Evolutionary conservation across 768 basidiomycete species (phyloP).

Genomic region (Collybia nuda): DNA sequence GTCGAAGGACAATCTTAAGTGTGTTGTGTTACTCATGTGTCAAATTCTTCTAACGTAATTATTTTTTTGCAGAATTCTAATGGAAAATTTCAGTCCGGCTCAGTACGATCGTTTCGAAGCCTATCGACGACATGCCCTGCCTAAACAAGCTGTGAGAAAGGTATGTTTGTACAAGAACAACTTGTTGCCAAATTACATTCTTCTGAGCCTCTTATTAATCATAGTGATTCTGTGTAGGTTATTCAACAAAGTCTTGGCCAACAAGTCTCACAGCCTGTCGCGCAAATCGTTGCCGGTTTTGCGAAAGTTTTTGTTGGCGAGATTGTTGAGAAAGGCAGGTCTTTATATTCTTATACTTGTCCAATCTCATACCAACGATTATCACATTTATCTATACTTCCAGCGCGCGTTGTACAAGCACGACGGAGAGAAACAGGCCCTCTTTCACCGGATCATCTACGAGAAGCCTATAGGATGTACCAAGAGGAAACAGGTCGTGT

Average conservation of each 20-base stretch:
- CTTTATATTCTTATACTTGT: neutral
- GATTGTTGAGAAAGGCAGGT: conserved; percentile 82
- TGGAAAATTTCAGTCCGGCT: conserved; percentile 82
- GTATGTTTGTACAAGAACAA: conserved; percentile 31
- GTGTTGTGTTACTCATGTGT: conserved; percentile 6
- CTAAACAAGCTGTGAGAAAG: conserved; percentile 81
- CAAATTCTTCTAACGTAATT: neutral
- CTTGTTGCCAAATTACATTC: neutral
- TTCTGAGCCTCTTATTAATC: neutral
- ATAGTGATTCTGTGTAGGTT: conserved; percentile 53
- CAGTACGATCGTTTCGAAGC: conserved; percentile 92
- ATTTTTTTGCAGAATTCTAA: conserved; percentile 63
- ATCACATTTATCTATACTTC: neutral
- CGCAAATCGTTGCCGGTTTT: conserved; percentile 88
- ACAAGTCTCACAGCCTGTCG: conserved; percentile 83
- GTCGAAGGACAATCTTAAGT: conserved; percentile 88
- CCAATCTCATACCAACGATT: neutral
- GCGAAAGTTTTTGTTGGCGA: conserved; percentile 92
- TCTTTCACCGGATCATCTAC: conserved; percentile 83
- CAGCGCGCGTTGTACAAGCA: conserved; percentile 76
- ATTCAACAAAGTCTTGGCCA: conserved; percentile 81
- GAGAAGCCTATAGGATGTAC: conserved; percentile 86
- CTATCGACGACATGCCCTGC: conserved; percentile 79
- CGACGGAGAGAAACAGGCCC: conserved; percentile 75
- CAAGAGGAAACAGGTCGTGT: conserved; percentile 80